Percentiles rank a stretch among this genome's conserved stretches.
phyloP scores from a whole-genome alignment of 768 basidiomycete genomes.

The Hypholoma fasciculare region DNA sequence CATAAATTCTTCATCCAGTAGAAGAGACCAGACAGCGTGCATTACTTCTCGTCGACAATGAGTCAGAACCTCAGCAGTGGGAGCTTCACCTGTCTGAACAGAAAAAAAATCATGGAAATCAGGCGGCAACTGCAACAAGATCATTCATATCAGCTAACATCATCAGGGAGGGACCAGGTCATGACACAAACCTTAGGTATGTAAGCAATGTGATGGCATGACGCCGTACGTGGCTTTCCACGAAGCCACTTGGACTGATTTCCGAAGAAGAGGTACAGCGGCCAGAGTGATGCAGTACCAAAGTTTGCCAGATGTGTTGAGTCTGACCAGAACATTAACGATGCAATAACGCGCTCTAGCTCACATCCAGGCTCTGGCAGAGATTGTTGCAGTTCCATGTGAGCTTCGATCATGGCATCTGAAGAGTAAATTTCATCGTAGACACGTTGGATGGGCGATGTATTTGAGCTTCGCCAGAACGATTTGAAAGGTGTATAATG shows the following conservation, averaged over 20 bases:
- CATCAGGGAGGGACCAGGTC: neutral
- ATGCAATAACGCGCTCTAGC: conserved; percentile 9
- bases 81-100: neutral
- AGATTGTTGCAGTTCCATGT: no score
- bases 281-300: conserved; percentile 38
- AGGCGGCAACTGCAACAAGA: conserved; percentile 7
- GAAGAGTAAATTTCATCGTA: no score
- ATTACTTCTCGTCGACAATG: conserved; percentile 26
- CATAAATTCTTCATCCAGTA: conserved; percentile 11
- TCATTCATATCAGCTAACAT: neutral
- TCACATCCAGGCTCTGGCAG: neutral
- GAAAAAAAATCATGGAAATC: conserved; percentile 12
- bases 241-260: conserved; percentile 32
- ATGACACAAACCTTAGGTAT: conserved; percentile 26
- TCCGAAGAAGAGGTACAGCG: conserved; percentile 29
- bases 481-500: conserved; percentile 28
- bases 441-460: neutral
- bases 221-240: conserved; percentile 21
- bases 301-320: conserved; percentile 21
- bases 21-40: conserved; percentile 29
- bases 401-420: no score
- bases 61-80: conserved; percentile 9
- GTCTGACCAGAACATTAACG: neutral
- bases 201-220: conserved; percentile 37
- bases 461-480: conserved; percentile 19